phyloP scores from a whole-genome alignment of 2,329 filamentous ascomycete species.

The Botryotinia calthae region DNA sequence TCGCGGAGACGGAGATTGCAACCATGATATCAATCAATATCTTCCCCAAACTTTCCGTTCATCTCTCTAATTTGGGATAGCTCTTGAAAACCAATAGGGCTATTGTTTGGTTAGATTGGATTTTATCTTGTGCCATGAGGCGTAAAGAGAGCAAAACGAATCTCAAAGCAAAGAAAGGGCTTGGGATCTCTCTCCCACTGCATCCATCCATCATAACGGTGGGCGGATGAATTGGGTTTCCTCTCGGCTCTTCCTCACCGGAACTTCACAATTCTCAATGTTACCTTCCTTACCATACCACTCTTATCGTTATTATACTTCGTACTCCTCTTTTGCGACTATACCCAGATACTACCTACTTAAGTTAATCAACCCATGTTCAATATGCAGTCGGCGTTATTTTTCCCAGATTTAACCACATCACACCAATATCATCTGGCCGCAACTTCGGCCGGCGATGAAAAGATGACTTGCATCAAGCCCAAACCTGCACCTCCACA shows the following conservation, averaged over 20 bases:
- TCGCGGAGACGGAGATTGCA: slow-evolving; percentile 6
- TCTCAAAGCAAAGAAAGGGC: background rate
- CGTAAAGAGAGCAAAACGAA: background rate
- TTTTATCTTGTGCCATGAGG: background rate
- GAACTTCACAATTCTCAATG: background rate
- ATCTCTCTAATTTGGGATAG: background rate
- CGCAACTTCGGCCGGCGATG: slow-evolving; percentile 18
- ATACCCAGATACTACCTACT: slow-evolving; percentile 9
- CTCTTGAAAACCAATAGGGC: background rate
- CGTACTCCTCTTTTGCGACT: background rate
- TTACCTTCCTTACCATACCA: background rate
- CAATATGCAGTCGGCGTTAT: slow-evolving; percentile 13
- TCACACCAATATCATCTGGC: slow-evolving; percentile 14
- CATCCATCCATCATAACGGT: slow-evolving; percentile 6
- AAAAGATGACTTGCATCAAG: slow-evolving; percentile 22
- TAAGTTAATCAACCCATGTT: background rate
- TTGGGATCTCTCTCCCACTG: background rate
- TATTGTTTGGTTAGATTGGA: too few species aligned
- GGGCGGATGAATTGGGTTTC: background rate
- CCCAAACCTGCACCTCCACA: slow-evolving; percentile 14
- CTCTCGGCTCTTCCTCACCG: background rate
- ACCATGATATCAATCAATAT: background rate
- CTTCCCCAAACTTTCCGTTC: background rate
- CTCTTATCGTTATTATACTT: background rate
- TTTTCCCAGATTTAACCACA: background rate